Evolutionary conservation across 306 rosid genomes (phyloP).

Genomic region (Arachis stenosperma): DNA sequence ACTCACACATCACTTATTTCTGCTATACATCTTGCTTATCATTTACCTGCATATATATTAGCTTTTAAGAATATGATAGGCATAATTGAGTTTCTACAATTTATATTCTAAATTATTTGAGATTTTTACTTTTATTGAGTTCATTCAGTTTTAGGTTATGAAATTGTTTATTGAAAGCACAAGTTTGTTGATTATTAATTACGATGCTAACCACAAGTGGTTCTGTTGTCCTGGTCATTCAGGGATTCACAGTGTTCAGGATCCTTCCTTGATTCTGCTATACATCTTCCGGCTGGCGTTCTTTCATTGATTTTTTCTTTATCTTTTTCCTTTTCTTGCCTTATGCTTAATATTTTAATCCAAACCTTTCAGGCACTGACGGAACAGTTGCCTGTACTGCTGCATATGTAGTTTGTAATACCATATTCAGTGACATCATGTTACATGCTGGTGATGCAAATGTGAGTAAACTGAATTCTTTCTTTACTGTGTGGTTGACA

Average conservation of each 20-base stretch:
- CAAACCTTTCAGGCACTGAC: constrained; percentile 67
- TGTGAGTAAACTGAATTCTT: constrained; percentile 48
- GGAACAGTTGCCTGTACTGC: constrained; percentile 71
- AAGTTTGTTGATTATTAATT: constrained; percentile 19
- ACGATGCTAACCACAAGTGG: neutral
- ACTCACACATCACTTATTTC: neutral
- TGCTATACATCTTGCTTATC: neutral
- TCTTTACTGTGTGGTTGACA: constrained; percentile 14
- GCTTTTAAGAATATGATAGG: neutral
- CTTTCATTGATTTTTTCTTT: too few relatives aligned
- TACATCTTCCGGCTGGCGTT: constrained; percentile 11
- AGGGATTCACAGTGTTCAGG: neutral
- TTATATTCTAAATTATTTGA: neutral
- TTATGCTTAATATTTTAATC: constrained; percentile 26
- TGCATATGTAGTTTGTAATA: constrained; percentile 71
- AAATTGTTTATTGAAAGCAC: neutral
- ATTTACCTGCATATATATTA: neutral
- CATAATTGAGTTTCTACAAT: neutral
- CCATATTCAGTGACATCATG: constrained; percentile 75
- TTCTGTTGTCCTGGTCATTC: neutral
- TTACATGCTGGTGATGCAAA: constrained; percentile 59
- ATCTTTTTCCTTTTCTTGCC: neutral
- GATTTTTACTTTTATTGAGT: neutral
- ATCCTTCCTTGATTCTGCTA: constrained; percentile 22
- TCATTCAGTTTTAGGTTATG: neutral